Base-by-base conservation (phyloP, 2,329 filamentous ascomycete genomes). In the Knufia fluminis region DNA sequence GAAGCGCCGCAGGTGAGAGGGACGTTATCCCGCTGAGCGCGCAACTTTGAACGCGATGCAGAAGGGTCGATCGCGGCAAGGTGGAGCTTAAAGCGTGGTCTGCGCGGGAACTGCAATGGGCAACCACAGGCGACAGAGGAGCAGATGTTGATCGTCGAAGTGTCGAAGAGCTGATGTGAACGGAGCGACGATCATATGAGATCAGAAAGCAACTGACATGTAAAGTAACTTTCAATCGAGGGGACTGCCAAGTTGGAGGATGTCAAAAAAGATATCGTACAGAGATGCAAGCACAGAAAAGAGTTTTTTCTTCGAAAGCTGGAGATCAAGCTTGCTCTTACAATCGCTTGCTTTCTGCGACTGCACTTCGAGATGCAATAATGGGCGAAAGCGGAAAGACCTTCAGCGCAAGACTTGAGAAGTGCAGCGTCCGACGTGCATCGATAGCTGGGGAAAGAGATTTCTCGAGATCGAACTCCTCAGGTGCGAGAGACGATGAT, bases 211-310 rank as follows among this genome's bases (percentile, higher is more conserved):
- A 28, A 38, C n/a, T 7, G n/a, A 4, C 35, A 38, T 17, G 3
- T 22, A n/a, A n/a, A 9, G 22, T 20, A 22, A 40, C 8, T 46
- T 23, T 22, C 16, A 24, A 22, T 22, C 28, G 43, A 35, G 28
- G 43, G 10, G 31, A 48, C 22, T 16, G 45, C 45, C 45, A 40
- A 48, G 45, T 26, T 45, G 6, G n/a, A 44, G 12, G 16, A 45
- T 35, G 33, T 32, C 7, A n/a, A 12, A 42, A 20, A 42, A 22
- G n/a, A n/a, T n/a, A n/a, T n/a, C n/a, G 26, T 26, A 26, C 23
- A 17, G 38, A 8, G 22, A 41, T 12, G 9, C 38, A 23, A 41
- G 38, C 38, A 20, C 9, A n/a, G 22, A 22, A 41, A 23, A 23
- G n/a, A 20, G 22, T 22, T 24, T 41, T 20, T 41, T 4, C 4